phyloP scores from a whole-genome alignment of 1,284 basidiomycete species.

The Flammula alnicola region DNA sequence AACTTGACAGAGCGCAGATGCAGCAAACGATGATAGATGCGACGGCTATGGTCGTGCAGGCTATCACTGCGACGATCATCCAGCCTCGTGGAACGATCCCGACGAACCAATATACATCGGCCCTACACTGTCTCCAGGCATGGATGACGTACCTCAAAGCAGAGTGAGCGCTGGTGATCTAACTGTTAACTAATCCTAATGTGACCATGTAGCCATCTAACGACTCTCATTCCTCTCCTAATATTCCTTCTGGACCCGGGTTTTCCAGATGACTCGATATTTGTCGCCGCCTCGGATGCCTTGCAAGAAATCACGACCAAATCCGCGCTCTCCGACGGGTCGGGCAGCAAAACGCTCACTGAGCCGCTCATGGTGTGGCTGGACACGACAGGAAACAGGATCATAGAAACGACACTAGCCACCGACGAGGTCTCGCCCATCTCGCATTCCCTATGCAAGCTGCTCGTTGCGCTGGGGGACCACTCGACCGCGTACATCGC shows the following conservation, averaged over 20 bases:
- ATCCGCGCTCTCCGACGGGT: conserved; percentile 73
- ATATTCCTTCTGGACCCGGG: conserved; percentile 63
- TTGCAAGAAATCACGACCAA: conserved; percentile 79
- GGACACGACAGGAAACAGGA: conserved; percentile 54
- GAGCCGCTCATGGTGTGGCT: conserved; percentile 84
- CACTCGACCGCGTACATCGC: conserved; percentile 86
- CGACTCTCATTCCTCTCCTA: conserved; percentile 63
- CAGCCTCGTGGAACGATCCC: conserved; percentile 34
- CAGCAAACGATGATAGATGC: conserved; percentile 66
- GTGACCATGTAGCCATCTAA: conserved; percentile 53
- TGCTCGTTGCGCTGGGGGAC: conserved; percentile 81
- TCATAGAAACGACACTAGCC: conserved; percentile 54
- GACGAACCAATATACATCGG: conserved; percentile 62
- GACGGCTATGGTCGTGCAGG: conserved; percentile 69
- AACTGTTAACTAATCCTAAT: conserved; percentile 8
- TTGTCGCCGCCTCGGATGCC: conserved; percentile 69
- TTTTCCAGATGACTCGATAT: conserved; percentile 45
- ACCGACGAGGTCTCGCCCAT: conserved; percentile 54
- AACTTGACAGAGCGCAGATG: conserved; percentile 57
- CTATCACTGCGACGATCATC: conserved; percentile 59
- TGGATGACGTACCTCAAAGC: conserved; percentile 78
- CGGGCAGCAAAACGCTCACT: conserved; percentile 73
- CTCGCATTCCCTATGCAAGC: conserved; percentile 75
- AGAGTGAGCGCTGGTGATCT: conserved; percentile 50
- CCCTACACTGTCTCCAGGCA: conserved; percentile 78